Conservation (phyloP, 2,329 filamentous ascomycete genomes). For the Lasiodiplodia gonubiensis region DNA sequence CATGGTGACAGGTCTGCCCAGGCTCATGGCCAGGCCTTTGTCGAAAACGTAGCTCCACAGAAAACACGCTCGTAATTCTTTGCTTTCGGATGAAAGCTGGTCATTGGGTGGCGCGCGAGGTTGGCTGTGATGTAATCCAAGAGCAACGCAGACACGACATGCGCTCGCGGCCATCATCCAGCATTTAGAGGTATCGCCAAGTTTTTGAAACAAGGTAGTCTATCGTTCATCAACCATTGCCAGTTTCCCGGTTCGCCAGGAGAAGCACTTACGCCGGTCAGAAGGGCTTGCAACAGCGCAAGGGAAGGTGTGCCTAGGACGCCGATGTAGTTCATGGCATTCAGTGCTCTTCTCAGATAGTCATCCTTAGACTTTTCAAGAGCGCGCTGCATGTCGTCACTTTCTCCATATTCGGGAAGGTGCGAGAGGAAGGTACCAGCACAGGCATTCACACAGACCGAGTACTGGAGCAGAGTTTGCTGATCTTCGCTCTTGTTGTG, state of each 20-base stretch:
- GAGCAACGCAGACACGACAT: constrained; percentile 40
- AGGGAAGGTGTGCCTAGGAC: constrained; percentile 39
- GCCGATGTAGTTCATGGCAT: constrained; percentile 39
- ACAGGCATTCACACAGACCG: constrained; percentile 42
- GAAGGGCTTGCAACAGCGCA: constrained; percentile 39
- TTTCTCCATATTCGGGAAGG: constrained; percentile 38
- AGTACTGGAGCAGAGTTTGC: constrained; percentile 39
- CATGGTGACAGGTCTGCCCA: constrained; percentile 40
- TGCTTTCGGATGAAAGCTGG: constrained; percentile 31
- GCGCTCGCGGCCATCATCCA: constrained; percentile 42
- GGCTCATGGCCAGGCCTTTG: constrained; percentile 39
- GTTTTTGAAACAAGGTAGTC: constrained; percentile 42
- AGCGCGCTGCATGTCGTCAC: constrained; percentile 36
- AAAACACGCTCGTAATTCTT: constrained; percentile 39
- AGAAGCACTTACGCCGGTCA: constrained; percentile 38
- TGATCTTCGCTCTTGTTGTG: constrained; percentile 40
- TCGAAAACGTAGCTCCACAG: constrained; percentile 43
- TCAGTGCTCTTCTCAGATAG: constrained; percentile 40
- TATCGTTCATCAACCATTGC: constrained; percentile 19
- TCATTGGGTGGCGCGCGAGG: constrained; percentile 29
- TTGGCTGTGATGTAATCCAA: constrained; percentile 38
- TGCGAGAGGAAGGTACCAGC: constrained; percentile 31
- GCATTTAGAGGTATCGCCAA: constrained; percentile 41
- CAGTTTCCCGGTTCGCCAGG: not conserved
- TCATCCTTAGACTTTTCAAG: constrained; percentile 38